Evolutionary conservation across 805 yeast genomes (phyloP), one percentile per base, ranked within the genome.

Genomic region (Hanseniaspora occidentalis): DNA sequence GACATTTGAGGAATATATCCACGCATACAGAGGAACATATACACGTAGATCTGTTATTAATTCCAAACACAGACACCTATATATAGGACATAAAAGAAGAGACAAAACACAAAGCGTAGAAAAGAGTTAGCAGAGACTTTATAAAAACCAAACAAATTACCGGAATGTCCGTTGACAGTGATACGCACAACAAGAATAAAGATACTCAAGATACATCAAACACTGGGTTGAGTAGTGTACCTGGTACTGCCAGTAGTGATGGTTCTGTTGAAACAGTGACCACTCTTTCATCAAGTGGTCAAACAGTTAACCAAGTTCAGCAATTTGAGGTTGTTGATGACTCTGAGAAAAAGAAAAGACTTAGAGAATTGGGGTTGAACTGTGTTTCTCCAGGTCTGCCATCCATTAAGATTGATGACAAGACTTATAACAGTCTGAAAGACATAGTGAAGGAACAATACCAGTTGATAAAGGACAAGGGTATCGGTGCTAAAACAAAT

Each of bases 331-430:
- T 39, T 10, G 31, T 36, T 25, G 41, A 34, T 33, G 14, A 18
- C 19, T 19, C 36, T 2, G 14, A 31, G 6, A 21, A 39, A 6
- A 13, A 20, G 7, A 29, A 24, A 9, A n/a, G 21, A 9, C 26
- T 38, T 13, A 22, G 21, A 23, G 24, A 34, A n/a, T 25, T 42
- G n/a, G 44, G 44, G 2, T 9, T 42, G 4, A 31, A 42, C 16
- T 42, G 44, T 31, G 35, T 38, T 2, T 37, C 44, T 11, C 44
- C 44, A n/a, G 44, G 44, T 5, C 14, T 42, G 9, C 44, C 44
- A 2, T 37, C 34, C 19, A 31, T 21, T 3, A 35, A 26, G 14
- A 4, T 42, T 2, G 41, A 38, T 31, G 21, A 35, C 6, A 35
- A 35, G 14, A 42, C 39, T 3, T 25, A 35, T 18, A 27, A 38